phyloP scores from a whole-genome alignment of 306 rosid species.

The Delonix regia region DNA sequence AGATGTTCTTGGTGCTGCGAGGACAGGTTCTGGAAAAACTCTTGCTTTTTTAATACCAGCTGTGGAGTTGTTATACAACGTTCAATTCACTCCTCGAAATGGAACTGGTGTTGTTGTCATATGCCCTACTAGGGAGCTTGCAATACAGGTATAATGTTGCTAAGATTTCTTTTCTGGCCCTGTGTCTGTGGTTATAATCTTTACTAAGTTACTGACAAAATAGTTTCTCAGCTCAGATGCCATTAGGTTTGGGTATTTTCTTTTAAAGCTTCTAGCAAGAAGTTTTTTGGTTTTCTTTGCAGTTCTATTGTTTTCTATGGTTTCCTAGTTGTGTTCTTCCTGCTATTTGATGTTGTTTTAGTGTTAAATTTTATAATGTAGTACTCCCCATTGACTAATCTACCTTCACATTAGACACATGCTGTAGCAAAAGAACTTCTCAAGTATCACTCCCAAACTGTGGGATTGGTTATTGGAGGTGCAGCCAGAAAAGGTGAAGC shows the following conservation, averaged over 20 bases:
- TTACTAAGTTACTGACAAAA: background rate
- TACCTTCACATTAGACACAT: constrained; percentile 60
- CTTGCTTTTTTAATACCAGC: constrained; percentile 94
- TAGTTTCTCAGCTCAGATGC: background rate
- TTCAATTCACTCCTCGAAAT: constrained; percentile 65
- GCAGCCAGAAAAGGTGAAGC: constrained; percentile 84
- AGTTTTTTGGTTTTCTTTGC: background rate
- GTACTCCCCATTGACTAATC: constrained; percentile 22
- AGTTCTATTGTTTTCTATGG: background rate
- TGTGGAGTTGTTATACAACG: constrained; percentile 66
- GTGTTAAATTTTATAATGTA: background rate
- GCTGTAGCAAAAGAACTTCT: constrained; percentile 92
- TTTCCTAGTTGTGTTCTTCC: background rate
- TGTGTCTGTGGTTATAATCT: background rate
- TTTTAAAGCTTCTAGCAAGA: background rate
- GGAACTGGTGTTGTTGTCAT: constrained; percentile 86
- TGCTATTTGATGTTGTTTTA: background rate
- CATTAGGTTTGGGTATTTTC: background rate
- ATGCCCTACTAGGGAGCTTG: constrained; percentile 96
- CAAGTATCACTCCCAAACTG: constrained; percentile 88
- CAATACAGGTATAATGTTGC: constrained; percentile 72
- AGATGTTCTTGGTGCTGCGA: constrained; percentile 96
- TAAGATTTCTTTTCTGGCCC: background rate
- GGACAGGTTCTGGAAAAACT: constrained; percentile 97
- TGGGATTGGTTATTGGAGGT: constrained; percentile 90